phyloP scores from a whole-genome alignment of 106 monocot genomes.

The Xerophyta viscosa region DNA sequence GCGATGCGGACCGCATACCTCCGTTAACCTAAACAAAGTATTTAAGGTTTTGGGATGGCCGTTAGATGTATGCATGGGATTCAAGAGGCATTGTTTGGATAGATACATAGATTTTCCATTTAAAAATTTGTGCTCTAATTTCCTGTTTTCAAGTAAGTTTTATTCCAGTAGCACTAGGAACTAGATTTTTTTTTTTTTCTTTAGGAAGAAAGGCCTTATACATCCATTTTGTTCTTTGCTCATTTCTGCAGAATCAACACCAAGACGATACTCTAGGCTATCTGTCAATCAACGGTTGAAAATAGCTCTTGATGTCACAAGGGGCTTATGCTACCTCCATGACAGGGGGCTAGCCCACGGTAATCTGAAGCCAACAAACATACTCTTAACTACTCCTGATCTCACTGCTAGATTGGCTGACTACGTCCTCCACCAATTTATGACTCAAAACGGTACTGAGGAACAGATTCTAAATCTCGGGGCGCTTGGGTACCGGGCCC shows the following conservation, averaged over 20 bases:
- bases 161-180: no score
- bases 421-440: constrained; percentile 67
- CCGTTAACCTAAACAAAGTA: no score
- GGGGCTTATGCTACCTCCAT: constrained; percentile 45
- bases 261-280: constrained; percentile 59
- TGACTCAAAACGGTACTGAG: constrained; percentile 46
- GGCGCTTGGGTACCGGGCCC: constrained; percentile 81
- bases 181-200: no score
- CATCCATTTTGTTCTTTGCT: background rate
- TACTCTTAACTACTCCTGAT: constrained; percentile 59
- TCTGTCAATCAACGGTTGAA: constrained; percentile 70
- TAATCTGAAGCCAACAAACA: constrained; percentile 76
- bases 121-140: no score
- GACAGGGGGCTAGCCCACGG: constrained; percentile 70
- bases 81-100: no score
- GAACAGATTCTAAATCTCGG: constrained; percentile 71
- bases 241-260: constrained; percentile 59
- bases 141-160: no score
- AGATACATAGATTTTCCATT: no score
- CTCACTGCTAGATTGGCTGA: constrained; percentile 60
- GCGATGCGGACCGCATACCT: no score
- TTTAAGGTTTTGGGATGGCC: no score
- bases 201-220: no score
- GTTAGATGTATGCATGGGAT: no score
- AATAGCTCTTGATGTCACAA: constrained; percentile 66